Percentiles rank a stretch among this genome's conserved stretches.
phyloP scores from a whole-genome alignment of 2,329 filamentous ascomycete genomes.

The Phyllosticta citribraziliensis region DNA sequence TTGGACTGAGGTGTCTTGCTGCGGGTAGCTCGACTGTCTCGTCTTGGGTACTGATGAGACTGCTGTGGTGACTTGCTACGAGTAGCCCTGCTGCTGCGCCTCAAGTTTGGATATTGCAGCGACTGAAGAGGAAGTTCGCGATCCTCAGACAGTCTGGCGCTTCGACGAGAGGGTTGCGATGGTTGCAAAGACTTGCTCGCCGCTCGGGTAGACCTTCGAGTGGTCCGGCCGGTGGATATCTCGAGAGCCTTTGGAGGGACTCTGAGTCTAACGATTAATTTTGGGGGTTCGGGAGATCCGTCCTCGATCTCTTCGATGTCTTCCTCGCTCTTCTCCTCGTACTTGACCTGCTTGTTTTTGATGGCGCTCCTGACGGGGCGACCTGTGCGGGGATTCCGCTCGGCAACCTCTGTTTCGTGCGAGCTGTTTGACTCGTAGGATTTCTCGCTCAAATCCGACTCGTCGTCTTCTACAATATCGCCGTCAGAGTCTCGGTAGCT shows the following conservation, averaged over 20 bases:
- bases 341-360: constrained; percentile 41
- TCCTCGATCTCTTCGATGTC: constrained; percentile 28
- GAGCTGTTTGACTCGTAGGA: constrained; percentile 19
- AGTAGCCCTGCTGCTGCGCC: constrained; percentile 40
- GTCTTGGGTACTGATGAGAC: constrained; percentile 43
- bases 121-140: constrained; percentile 46
- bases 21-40: constrained; percentile 22
- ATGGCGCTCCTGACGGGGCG: constrained; percentile 46
- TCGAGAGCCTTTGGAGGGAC: constrained; percentile 17
- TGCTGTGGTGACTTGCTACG: constrained; percentile 32
- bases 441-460: constrained; percentile 41
- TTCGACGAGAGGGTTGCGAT: constrained; percentile 33
- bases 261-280: constrained; percentile 34
- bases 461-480: constrained; percentile 24
- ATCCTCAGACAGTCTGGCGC: constrained; percentile 50
- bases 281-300: constrained; percentile 16
- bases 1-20: not conserved
- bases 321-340: constrained; percentile 45
- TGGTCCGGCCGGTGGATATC: constrained; percentile 15
- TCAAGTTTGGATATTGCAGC: constrained; percentile 45
- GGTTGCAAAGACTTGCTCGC: constrained; percentile 24
- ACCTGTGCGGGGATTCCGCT: constrained; percentile 47
- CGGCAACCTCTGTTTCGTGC: constrained; percentile 32
- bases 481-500: constrained; percentile 26
- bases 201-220: constrained; percentile 26